Evolutionary conservation across 345 rosid species (phyloP).

Genomic region (Microcos paniculata): DNA sequence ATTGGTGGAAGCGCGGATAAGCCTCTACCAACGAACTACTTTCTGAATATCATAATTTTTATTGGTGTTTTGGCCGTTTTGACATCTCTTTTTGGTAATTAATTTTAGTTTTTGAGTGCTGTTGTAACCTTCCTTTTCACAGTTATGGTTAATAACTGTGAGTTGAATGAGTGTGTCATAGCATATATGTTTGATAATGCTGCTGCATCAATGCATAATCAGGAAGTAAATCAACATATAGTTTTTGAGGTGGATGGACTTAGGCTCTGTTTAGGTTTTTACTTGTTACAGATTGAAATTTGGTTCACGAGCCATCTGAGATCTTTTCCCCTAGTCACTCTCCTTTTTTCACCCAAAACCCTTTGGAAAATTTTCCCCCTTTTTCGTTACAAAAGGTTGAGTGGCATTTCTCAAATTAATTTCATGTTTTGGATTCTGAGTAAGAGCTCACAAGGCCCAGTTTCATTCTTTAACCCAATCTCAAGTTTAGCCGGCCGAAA

Average conservation of each 20-base stretch:
- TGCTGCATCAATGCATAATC: neutral
- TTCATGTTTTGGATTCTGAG: neutral
- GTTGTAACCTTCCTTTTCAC: neutral
- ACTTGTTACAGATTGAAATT: neutral
- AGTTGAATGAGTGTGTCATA: neutral
- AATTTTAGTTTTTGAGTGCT: conserved; percentile 23
- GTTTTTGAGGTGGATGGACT: neutral
- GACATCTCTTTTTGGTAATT: conserved; percentile 57
- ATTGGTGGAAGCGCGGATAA: conserved; percentile 82
- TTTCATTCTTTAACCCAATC: neutral
- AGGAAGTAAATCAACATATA: neutral
- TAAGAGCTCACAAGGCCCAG: neutral
- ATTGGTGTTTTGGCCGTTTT: conserved; percentile 69
- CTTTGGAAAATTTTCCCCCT: too few species aligned
- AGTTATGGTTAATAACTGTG: neutral
- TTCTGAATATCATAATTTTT: conserved; percentile 75
- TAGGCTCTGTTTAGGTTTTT: neutral
- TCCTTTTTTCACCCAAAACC: too few species aligned
- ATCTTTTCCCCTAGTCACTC: neutral
- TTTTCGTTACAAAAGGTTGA: neutral
- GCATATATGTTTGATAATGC: neutral
- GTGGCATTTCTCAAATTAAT: neutral
- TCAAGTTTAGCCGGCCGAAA: too few species aligned
- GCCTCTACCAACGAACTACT: conserved; percentile 73
- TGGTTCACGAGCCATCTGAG: neutral